Conservation (phyloP, 2,329 filamentous ascomycete species). For the Xylaria sp. region DNA sequence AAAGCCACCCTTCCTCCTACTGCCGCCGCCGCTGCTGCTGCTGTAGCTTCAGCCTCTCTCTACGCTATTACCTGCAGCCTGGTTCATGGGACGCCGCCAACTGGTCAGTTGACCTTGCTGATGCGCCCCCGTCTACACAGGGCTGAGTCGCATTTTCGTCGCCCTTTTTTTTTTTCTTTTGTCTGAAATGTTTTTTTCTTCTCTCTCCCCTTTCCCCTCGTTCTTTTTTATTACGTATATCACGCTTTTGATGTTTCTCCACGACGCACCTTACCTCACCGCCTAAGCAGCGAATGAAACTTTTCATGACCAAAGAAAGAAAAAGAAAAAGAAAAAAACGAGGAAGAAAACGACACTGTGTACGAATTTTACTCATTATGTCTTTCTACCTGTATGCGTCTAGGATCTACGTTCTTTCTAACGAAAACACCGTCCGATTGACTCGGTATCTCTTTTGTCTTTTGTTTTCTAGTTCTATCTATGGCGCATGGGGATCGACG, state of each 20-base stretch:
- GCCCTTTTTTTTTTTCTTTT: background rate
- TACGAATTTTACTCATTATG: conserved; percentile 13
- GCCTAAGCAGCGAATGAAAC: conserved; percentile 3
- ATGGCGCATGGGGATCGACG: background rate
- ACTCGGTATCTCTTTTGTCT: background rate
- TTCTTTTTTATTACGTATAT: conserved; percentile 17
- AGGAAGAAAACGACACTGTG: conserved; percentile 8
- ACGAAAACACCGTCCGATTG: background rate
- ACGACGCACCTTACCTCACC: conserved; percentile 9
- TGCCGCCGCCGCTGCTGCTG: background rate
- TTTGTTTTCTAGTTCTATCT: background rate
- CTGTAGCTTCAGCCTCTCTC: background rate
- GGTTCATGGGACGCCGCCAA: background rate
- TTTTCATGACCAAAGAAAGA: conserved; percentile 15
- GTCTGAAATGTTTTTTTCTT: background rate
- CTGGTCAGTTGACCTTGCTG: background rate
- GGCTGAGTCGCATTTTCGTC: background rate
- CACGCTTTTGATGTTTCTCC: conserved; percentile 30
- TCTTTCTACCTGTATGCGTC: background rate
- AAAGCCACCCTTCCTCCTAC: background rate
- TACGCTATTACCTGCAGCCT: background rate
- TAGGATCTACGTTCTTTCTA: background rate
- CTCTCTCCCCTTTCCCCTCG: background rate
- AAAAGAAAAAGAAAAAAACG: conserved; percentile 1
- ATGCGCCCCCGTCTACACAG: background rate